Base-by-base conservation (phyloP, 768 basidiomycete genomes). In the Naganishia vishniacii region DNA sequence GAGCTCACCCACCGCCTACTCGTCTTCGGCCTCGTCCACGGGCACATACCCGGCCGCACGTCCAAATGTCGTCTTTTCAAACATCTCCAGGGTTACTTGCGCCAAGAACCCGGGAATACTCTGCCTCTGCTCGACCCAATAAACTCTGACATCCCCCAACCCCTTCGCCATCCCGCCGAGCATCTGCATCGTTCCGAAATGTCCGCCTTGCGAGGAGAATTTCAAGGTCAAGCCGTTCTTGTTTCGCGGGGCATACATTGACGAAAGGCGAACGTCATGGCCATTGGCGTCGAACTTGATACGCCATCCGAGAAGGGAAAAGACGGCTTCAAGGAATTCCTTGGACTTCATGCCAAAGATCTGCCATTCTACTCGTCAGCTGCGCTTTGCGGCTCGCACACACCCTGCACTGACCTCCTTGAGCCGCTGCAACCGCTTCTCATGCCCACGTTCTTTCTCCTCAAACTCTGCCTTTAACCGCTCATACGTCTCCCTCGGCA, bases 281-380 rank as follows among this genome's bases (percentile, higher is more conserved):
- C 92, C 93, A 56, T 90, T 91, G 16, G 88, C 88, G 72, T 89
- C 89, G 74, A 97, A 95, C 1, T 87, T 86, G 53, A 97, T 83
- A 71, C 94, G 91, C 73, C 91, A 86, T 6, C 93, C 94, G 0
- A 97, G 83, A 51, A 98, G 87, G 0, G 88, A 86, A 4, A 87
- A 86, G 65, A 97, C 88, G 6, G 91, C 86, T 73, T 93, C 89
- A 41, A 89, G 84, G 80, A 98, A 94, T 72, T 97, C 92, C 64
- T 87, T 84, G 9, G 86, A 86, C 75, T 95, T 97, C 34, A 85
- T 84, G 0, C 82, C 79, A 78, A 90, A 95, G 4, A 93, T 84
- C 88, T 91, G 73, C 1, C 29, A 25, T 20, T 13, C 15, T 7
- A 20, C 31, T 31, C 29, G 16, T 1, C 29, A 34, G 28, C 18